These are phyloP conservation scores for Raffaelea arxii DNA, from an alignment of 2,329 filamentous ascomycete species.

Conservation along the genomic window DNA sequence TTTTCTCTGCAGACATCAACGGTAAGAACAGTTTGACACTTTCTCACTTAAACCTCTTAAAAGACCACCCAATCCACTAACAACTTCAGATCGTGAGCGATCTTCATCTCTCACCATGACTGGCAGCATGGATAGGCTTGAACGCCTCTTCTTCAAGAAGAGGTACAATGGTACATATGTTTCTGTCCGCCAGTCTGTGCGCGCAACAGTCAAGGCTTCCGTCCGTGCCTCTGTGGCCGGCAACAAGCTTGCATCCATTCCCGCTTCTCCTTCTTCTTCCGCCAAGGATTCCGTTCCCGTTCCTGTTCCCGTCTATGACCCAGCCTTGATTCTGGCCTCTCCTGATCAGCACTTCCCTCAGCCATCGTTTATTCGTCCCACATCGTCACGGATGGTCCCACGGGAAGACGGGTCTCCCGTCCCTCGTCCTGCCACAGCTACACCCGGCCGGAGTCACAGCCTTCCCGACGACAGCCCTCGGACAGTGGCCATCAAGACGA, in stretches of 20 bases:
- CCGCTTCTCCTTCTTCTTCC: no score
- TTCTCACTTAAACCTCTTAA: no score
- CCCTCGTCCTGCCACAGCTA: not conserved
- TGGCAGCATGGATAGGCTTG: slow-evolving; percentile 40
- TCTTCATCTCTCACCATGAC: slow-evolving; percentile 22
- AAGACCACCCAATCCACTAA: slow-evolving; percentile 3
- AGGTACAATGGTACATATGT: no score
- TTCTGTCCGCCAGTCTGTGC: no score
- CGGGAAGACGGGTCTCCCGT: slow-evolving; percentile 30
- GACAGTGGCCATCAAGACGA: not conserved
- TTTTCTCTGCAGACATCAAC: not conserved
- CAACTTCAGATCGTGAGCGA: slow-evolving; percentile 10
- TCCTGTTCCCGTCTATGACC: no score
- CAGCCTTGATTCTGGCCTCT: slow-evolving; percentile 9
- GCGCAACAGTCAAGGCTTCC: no score
- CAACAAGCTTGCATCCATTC: no score
- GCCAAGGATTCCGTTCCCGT: no score
- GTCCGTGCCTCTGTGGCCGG: no score
- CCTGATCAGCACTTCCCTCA: slow-evolving; percentile 30
- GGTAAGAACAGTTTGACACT: no score
- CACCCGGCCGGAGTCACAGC: not conserved
- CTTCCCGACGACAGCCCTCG: no score
- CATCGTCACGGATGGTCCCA: slow-evolving; percentile 44
- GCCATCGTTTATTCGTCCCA: slow-evolving; percentile 47
- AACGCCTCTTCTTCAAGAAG: slow-evolving; percentile 42